Evolutionary conservation across 2,329 filamentous ascomycete species (phyloP), one percentile per base, ranked within the genome.

Genomic region (Lecanicillium sp.): DNA sequence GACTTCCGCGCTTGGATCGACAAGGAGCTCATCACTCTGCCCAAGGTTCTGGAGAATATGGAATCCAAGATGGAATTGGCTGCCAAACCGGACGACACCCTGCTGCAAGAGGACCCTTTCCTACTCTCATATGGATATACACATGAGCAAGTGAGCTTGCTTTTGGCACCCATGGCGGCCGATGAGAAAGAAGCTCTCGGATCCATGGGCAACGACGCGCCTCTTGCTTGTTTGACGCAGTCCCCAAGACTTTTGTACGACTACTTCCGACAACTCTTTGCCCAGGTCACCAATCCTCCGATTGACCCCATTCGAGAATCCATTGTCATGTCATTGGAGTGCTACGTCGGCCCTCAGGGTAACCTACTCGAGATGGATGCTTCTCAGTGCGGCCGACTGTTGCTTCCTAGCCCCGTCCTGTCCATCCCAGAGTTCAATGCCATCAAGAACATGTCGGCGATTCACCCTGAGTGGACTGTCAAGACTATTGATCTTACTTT

Each of bases 301-400:
- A 97, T 97, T 56, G 90, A 97, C 57, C 90, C 90, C 22, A 97
- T 97, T 52, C 78, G 90, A 62, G 90, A 97, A 72, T 90, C 89
- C 19, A 92, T 96, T 54, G 90, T 97, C 62, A 97, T 97, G 90
- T 96, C 90, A 40, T 69, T 97, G 29, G 89, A 95, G 59, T 94
- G 90, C 54, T 97, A 96, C 58, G 86, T 97, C 50, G 90, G 90
- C 35, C 90, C 90, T 33, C 90, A 97, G 64, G 90, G 90, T 43
- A 97, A 97, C 59, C 68, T 97, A 42, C 72, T 96, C 20, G 89
- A 95, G 65, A 96, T 97, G 85, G 83, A 94, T 54, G 66, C 86
- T 42, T 82, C 83, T 19, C 90, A 97, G 62, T 96, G 89, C 61
- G 82, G 83, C 50, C 79, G 90, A 46, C 71, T 97, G 17, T 75